A percentile compares a stretch with the other conserved stretches of the same genome.
These are phyloP conservation scores for Sesbania bispinosa DNA, from an alignment of 306 rosid genomes.

Conservation along the genomic window DNA sequence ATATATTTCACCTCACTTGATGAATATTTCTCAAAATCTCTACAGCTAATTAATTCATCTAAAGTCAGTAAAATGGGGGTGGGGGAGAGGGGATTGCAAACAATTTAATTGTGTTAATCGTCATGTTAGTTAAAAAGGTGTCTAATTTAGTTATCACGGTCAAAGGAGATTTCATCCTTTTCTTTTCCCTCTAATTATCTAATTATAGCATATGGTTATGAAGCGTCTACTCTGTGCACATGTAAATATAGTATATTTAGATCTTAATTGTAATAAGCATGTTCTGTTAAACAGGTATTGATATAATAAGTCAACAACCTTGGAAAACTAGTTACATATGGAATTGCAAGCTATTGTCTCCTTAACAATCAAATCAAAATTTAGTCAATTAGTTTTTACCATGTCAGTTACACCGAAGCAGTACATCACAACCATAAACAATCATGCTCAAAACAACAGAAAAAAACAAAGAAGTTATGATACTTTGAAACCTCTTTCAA, in stretches of 20 bases:
- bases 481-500: neutral
- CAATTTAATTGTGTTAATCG: neutral
- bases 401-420: neutral
- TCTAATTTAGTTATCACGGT: neutral
- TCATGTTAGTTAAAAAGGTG: neutral
- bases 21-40: too few relatives aligned
- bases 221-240: neutral
- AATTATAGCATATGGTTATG: neutral
- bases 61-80: neutral
- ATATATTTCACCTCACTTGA: too few relatives aligned
- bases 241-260: slow-evolving; percentile 13
- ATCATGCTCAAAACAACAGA: too few relatives aligned
- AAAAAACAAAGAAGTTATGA: neutral
- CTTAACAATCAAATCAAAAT: neutral
- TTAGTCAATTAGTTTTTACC: neutral
- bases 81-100: neutral
- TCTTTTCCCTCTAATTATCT: neutral
- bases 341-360: neutral
- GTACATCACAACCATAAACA: neutral
- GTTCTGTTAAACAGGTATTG: neutral
- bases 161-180: neutral
- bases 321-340: neutral
- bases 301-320: neutral
- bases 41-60: too few relatives aligned
- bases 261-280: neutral